These are phyloP conservation scores for Phaffomyces opuntiae DNA, from an alignment of 805 yeast genomes.

Conservation along the genomic window DNA sequence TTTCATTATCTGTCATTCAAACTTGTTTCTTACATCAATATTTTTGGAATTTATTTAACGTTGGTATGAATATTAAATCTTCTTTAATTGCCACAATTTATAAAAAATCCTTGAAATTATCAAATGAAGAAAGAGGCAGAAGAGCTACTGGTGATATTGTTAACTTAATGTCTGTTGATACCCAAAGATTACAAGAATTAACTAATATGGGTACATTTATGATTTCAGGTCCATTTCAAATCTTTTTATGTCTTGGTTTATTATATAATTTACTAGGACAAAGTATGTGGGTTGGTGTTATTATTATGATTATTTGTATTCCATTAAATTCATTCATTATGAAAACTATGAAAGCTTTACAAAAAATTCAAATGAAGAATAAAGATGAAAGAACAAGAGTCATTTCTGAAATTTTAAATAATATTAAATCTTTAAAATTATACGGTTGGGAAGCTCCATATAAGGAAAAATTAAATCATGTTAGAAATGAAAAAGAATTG, in stretches of 20 bases:
- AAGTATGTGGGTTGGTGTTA: slow-evolving; percentile 96
- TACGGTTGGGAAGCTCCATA: slow-evolving; percentile 96
- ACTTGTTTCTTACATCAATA: slow-evolving; percentile 74
- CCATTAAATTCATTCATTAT: slow-evolving; percentile 73
- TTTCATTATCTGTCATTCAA: slow-evolving; percentile 66
- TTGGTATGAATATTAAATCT: slow-evolving; percentile 71
- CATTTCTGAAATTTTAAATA: slow-evolving; percentile 81
- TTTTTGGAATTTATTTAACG: slow-evolving; percentile 64
- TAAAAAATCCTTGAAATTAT: slow-evolving; percentile 58
- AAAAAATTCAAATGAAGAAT: slow-evolving; percentile 78
- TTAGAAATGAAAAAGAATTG: slow-evolving; percentile 85
- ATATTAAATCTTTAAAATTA: slow-evolving; percentile 85
- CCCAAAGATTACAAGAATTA: slow-evolving; percentile 80
- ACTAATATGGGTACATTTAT: slow-evolving; percentile 70
- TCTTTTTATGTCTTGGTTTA: slow-evolving; percentile 65
- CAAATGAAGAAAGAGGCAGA: slow-evolving; percentile 63
- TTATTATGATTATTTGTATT: slow-evolving; percentile 67
- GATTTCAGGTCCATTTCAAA: slow-evolving; percentile 94
- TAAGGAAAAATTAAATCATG: slow-evolving; percentile 60
- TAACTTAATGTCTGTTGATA: slow-evolving; percentile 90
- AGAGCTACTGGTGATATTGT: slow-evolving; percentile 90
- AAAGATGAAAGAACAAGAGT: slow-evolving; percentile 91
- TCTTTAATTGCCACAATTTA: slow-evolving; percentile 62
- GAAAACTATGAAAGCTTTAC: slow-evolving; percentile 60
- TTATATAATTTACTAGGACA: slow-evolving; percentile 70